These are phyloP conservation scores for Hirsutella minnesotensis DNA, from an alignment of 2,329 filamentous ascomycete genomes.

Conservation along the genomic window DNA sequence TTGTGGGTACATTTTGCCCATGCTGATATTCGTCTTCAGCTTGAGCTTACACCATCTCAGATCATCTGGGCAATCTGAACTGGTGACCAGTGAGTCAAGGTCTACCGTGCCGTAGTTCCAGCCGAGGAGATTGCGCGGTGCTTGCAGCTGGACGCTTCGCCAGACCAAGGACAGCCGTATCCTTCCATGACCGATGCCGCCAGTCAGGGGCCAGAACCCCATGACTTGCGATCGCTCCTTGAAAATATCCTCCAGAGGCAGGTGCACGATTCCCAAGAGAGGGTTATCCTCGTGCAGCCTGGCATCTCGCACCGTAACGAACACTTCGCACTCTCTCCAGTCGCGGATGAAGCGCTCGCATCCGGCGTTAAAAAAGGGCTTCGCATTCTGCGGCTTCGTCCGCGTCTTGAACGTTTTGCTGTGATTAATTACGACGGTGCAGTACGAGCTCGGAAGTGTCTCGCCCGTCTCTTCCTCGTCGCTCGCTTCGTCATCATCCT, in stretches of 20 bases:
- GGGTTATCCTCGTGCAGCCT: constrained; percentile 59
- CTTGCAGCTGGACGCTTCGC: constrained; percentile 53
- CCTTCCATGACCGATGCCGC: constrained; percentile 62
- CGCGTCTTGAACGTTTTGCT: constrained; percentile 57
- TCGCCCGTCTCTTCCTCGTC: constrained; percentile 51
- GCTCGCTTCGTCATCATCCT: constrained; percentile 31
- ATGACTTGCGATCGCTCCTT: constrained; percentile 52
- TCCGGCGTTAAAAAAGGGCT: constrained; percentile 69
- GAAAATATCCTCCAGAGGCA: constrained; percentile 52
- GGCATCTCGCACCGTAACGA: constrained; percentile 55
- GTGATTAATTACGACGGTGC: constrained; percentile 63
- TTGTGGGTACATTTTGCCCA: constrained; percentile 43
- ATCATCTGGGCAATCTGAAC: constrained; percentile 31
- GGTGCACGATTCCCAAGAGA: constrained; percentile 57
- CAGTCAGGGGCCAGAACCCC: constrained; percentile 53
- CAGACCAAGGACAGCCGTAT: constrained; percentile 61
- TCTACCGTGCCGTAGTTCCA: constrained; percentile 65
- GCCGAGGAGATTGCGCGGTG: constrained; percentile 46
- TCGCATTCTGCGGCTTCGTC: constrained; percentile 67
- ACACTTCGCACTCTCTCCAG: constrained; percentile 55
- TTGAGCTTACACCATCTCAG: constrained; percentile 42
- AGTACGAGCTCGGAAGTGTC: constrained; percentile 58
- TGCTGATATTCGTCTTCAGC: constrained; percentile 43
- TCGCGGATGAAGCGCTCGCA: constrained; percentile 62
- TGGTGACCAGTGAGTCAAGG: constrained; percentile 37